phyloP scores from a whole-genome alignment of 495 filamentous ascomycete species.

The Tuber brumale region DNA sequence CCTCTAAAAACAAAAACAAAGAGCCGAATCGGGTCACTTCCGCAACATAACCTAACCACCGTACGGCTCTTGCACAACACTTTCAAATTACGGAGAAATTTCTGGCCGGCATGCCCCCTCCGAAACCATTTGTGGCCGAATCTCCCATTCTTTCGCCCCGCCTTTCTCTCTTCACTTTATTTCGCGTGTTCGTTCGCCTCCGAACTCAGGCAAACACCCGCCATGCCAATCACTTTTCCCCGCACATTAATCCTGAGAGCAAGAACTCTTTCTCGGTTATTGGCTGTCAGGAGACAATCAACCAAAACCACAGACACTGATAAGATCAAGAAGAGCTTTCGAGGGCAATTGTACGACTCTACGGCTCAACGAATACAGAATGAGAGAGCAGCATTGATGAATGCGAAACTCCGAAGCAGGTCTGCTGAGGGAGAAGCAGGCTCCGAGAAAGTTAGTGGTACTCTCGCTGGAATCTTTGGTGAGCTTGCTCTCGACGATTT shows the following conservation, averaged over 20 bases:
- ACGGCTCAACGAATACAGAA: slow-evolving; percentile 66
- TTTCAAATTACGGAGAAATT: neutral
- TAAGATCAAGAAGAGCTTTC: slow-evolving; percentile 54
- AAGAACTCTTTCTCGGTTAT: neutral
- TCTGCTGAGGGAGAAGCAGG: slow-evolving; percentile 49
- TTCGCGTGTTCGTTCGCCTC: neutral
- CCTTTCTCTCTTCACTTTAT: neutral
- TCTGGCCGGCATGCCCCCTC: neutral
- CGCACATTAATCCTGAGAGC: neutral
- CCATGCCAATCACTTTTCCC: neutral
- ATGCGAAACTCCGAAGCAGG: slow-evolving; percentile 6
- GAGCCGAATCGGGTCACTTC: neutral
- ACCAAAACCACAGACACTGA: slow-evolving; percentile 17
- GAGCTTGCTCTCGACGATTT: neutral
- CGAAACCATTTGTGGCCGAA: neutral
- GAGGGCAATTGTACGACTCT: slow-evolving; percentile 80
- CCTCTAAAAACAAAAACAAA: neutral
- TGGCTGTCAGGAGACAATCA: slow-evolving; percentile 10
- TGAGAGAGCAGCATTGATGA: slow-evolving; percentile 50
- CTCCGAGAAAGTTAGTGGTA: slow-evolving; percentile 43
- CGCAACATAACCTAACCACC: neutral
- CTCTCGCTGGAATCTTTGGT: slow-evolving; percentile 49
- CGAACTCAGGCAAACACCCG: neutral
- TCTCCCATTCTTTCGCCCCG: neutral
- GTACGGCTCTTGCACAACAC: neutral